Evolutionary conservation across 805 yeast genomes (phyloP).

Genomic region (Barnettozyma vustinii): DNA sequence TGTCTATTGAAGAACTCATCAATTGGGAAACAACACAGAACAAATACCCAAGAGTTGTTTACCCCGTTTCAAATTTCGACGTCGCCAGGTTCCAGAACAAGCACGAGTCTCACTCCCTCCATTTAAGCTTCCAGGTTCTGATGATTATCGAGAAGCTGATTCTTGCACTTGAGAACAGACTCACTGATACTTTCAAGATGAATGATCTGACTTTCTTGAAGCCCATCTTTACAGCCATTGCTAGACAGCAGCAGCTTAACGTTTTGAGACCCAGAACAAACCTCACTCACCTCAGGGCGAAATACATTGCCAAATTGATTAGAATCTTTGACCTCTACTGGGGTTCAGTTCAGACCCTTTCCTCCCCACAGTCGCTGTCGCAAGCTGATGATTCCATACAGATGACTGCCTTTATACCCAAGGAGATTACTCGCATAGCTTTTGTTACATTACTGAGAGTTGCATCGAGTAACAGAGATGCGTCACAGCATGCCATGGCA

Average conservation of each 20-base stretch:
- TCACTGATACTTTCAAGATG: slow-evolving; percentile 17
- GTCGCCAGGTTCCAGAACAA: slow-evolving; percentile 22
- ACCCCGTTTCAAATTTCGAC: slow-evolving; percentile 8
- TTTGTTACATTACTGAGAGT: slow-evolving; percentile 47
- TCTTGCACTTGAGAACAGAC: slow-evolving; percentile 12
- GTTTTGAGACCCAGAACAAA: slow-evolving; percentile 22
- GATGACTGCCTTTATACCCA: slow-evolving; percentile 20
- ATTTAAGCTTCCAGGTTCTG: slow-evolving; percentile 40
- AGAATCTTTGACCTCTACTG: slow-evolving; percentile 20
- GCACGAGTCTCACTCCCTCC: slow-evolving; percentile 41
- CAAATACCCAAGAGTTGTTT: slow-evolving; percentile 13
- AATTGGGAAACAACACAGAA: slow-evolving; percentile 22
- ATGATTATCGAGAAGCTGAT: slow-evolving; percentile 42
- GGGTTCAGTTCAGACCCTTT: slow-evolving; percentile 14
- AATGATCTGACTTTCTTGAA: slow-evolving; percentile 23
- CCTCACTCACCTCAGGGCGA: slow-evolving; percentile 19
- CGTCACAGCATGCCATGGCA: slow-evolving; percentile 32
- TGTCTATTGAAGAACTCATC: slow-evolving; percentile 26
- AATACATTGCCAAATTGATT: slow-evolving; percentile 17
- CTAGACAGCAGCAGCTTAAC: slow-evolving; percentile 30
- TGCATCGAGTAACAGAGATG: slow-evolving; percentile 43
- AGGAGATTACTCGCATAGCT: slow-evolving; percentile 37
- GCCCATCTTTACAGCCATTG: slow-evolving; percentile 16
- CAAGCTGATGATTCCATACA: slow-evolving; percentile 5
- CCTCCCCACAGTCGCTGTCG: background rate